These are phyloP conservation scores for Triadica sebifera DNA, from an alignment of 345 rosid species.

Conservation along the genomic window DNA sequence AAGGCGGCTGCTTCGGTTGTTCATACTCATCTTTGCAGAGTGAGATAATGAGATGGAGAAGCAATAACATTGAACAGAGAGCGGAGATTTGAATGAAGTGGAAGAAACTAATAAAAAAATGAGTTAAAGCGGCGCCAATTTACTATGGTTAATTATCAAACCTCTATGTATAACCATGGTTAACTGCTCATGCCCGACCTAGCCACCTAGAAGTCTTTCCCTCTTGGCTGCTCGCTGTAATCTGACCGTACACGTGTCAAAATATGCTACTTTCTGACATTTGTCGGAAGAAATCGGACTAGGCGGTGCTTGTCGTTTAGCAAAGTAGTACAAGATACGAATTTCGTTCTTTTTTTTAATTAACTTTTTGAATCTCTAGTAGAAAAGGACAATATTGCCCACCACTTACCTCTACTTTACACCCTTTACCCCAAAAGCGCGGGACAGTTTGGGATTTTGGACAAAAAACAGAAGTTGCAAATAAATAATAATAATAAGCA, in stretches of 20 bases:
- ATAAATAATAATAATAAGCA: no score
- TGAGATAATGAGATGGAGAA: neutral
- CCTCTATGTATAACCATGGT: conserved; percentile 6
- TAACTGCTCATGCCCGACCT: conserved; percentile 10
- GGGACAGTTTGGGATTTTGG: conserved; percentile 1
- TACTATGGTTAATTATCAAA: conserved; percentile 10
- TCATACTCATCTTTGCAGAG: conserved; percentile 8
- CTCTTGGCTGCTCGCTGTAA: conserved; percentile 6
- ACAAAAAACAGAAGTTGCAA: neutral
- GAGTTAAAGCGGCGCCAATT: conserved; percentile 21
- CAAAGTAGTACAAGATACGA: neutral
- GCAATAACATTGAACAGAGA: neutral
- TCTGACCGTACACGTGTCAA: conserved; percentile 51
- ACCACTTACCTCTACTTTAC: neutral
- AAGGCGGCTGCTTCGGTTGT: conserved; percentile 39
- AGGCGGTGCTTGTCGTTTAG: conserved; percentile 61
- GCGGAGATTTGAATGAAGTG: conserved; percentile 1
- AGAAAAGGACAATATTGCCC: neutral
- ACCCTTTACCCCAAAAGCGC: neutral
- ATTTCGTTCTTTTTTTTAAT: conserved; percentile 2
- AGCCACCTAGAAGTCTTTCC: no score
- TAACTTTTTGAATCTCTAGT: neutral
- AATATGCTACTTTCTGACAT: conserved; percentile 28
- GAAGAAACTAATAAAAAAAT: conserved; percentile 2
- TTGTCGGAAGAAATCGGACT: conserved; percentile 47